These are phyloP conservation scores for Stylosanthes scabra DNA, from an alignment of 331 rosid species.

Conservation along the genomic window DNA sequence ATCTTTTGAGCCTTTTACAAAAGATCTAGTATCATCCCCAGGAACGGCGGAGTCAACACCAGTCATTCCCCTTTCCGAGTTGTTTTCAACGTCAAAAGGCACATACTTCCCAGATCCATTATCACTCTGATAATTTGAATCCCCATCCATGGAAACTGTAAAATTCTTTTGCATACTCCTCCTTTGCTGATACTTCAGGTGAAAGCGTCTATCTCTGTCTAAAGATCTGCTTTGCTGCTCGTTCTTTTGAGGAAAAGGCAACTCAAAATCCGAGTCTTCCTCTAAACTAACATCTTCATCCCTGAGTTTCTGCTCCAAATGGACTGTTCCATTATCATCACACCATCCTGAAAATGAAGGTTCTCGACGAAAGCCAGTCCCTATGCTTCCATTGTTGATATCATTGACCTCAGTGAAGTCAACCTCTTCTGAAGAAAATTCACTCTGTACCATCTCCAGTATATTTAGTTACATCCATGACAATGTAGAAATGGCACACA, in stretches of 20 bases:
- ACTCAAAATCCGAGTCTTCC: slow-evolving; percentile 66
- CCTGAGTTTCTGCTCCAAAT: slow-evolving; percentile 48
- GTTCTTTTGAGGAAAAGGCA: slow-evolving; percentile 56
- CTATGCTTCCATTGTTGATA: slow-evolving; percentile 46
- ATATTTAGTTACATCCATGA: slow-evolving; percentile 43
- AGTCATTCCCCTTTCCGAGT: slow-evolving; percentile 47
- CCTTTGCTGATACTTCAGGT: slow-evolving; percentile 48
- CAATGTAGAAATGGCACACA: slow-evolving; percentile 29
- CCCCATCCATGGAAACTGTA: slow-evolving; percentile 58
- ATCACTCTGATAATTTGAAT: slow-evolving; percentile 50
- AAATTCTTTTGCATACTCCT: slow-evolving; percentile 55
- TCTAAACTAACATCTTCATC: slow-evolving; percentile 51
- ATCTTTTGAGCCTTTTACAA: slow-evolving; percentile 41
- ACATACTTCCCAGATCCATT: slow-evolving; percentile 58
- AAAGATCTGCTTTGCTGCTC: slow-evolving; percentile 48
- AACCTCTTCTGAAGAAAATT: slow-evolving; percentile 52
- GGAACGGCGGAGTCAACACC: slow-evolving; percentile 44
- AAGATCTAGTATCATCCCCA: slow-evolving; percentile 45
- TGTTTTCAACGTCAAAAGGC: slow-evolving; percentile 73
- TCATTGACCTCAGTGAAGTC: slow-evolving; percentile 37
- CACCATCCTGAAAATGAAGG: slow-evolving; percentile 82
- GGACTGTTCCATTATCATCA: slow-evolving; percentile 56
- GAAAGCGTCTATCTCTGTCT: slow-evolving; percentile 45
- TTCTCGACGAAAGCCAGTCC: slow-evolving; percentile 56
- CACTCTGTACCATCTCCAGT: slow-evolving; percentile 55